A percentile compares a stretch with the other conserved stretches of the same genome.
Conservation (phyloP, 768 basidiomycete genomes). For the Hygrophorus russula region DNA sequence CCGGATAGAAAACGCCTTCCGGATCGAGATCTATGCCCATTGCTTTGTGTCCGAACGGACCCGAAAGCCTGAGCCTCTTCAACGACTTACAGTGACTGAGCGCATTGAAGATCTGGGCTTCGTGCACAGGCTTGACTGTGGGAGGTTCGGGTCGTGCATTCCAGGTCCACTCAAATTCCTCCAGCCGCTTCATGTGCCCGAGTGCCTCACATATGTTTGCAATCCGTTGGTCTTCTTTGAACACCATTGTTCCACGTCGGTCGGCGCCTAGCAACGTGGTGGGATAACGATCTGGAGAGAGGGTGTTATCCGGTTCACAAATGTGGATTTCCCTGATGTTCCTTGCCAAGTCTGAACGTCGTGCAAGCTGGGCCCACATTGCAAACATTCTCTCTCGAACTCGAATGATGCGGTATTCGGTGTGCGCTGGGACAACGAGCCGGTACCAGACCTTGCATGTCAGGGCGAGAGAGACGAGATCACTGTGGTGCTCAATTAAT, state of each 20-base stretch:
- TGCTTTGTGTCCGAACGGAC: constrained; percentile 29
- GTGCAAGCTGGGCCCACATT: constrained; percentile 41
- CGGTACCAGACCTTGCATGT: constrained; percentile 24
- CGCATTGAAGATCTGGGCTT: constrained; percentile 26
- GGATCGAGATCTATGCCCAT: constrained; percentile 15
- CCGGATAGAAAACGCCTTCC: constrained; percentile 26
- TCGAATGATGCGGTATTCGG: constrained; percentile 37
- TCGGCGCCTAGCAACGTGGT: constrained; percentile 21
- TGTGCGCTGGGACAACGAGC: constrained; percentile 35
- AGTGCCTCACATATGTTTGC: constrained; percentile 30
- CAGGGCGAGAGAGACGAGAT: constrained; percentile 35
- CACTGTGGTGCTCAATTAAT: constrained; percentile 27
- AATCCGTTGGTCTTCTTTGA: constrained; percentile 23
- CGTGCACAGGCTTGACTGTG: constrained; percentile 23
- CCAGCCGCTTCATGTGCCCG: constrained; percentile 28
- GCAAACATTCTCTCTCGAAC: constrained; percentile 26
- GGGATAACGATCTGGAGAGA: constrained; percentile 30
- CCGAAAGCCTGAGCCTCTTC: constrained; percentile 24
- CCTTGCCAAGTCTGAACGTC: constrained; percentile 34
- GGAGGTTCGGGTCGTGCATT: constrained; percentile 16
- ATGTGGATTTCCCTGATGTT: constrained; percentile 37
- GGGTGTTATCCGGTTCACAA: constrained; percentile 25
- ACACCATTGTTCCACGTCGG: constrained; percentile 13
- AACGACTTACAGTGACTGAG: constrained; percentile 19
- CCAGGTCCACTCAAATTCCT: constrained; percentile 34